Evolutionary conservation across 306 rosid genomes (phyloP), one percentile per base, ranked within the genome.

Genomic region (Canavalia ensiformis): DNA sequence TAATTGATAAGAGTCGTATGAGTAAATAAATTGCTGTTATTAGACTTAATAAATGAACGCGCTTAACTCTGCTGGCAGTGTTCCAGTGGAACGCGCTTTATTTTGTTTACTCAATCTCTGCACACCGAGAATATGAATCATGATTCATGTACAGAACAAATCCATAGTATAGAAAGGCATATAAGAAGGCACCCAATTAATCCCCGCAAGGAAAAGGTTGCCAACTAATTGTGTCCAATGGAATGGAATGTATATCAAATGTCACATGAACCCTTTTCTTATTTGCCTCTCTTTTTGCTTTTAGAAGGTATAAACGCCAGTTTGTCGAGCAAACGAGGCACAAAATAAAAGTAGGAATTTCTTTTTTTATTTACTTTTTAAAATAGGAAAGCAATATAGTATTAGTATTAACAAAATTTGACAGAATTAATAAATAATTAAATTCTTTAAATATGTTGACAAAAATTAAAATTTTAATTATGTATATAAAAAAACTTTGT

Each of bases 301-400:
- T 81, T n/a, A 4, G n/a, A 75, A 60, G 75, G 86, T 52, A 29
- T 49, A 56, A 64, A 52, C 5, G 83, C 78, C 86, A 77, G 86
- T 78, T 73, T 54, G 85, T 57, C 80, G 64, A 69, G 10, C 51
- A 59, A 62, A 81, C 52, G 11, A 45, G 31, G 29, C 58, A 45
- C 44, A 7, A 64, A 18, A 3, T 1, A 2, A 66, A 71, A 56
- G 6, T 51, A 45, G 31, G 12, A 1, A 30, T 8, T 34, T 63
- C 18, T 42, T 18, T 79, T 42, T 41, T 33, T 18, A 10, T 25
- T 18, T 18, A 18, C 41, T 37, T 13, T 60, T 0, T 25, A 10
- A 1, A 13, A 42, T 18, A 13, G 57, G 9, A 54, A 62, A 25
- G 68, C 12, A 56, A 46, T 68, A 46, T 44, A 51, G 64, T 57